Percentiles rank a stretch among this genome's conserved stretches.
Conservation (phyloP, 148 eudicot genomes). For the Chenopodium formosanum region DNA sequence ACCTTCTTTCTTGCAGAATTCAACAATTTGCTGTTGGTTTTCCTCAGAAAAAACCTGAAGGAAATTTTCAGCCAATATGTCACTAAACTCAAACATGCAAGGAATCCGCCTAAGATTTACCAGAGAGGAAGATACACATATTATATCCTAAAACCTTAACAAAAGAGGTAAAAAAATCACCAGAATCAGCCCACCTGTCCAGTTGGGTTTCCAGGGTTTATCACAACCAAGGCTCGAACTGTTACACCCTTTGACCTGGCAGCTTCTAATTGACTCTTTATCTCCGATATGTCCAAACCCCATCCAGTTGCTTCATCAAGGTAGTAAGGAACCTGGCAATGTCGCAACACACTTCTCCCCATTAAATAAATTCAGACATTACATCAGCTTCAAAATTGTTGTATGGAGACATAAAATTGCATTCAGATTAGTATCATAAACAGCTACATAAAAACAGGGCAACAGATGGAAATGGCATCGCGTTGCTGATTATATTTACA, state of each 20-base stretch:
- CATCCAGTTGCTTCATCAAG: conserved; percentile 92
- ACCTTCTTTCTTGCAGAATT: conserved; percentile 89
- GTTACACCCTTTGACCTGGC: conserved; percentile 72
- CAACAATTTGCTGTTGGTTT: conserved; percentile 74
- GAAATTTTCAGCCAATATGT: background rate
- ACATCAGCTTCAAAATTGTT: background rate
- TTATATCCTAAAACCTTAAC: too few species aligned
- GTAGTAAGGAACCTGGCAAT: conserved; percentile 77
- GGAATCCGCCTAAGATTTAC: background rate
- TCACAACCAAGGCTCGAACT: conserved; percentile 92
- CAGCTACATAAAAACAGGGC: background rate
- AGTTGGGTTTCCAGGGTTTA: conserved; percentile 97
- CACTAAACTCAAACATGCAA: conserved; percentile 6
- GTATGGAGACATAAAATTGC: background rate
- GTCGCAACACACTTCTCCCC: background rate
- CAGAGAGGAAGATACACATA: too few species aligned
- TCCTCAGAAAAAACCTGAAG: conserved; percentile 84
- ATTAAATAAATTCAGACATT: background rate
- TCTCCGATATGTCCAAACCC: conserved; percentile 79
- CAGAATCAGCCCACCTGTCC: conserved; percentile 59
- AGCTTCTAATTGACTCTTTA: conserved; percentile 68
- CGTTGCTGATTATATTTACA: background rate
- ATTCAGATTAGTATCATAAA: background rate
- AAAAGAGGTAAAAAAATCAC: too few species aligned
- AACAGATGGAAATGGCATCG: background rate